Evolutionary conservation across 768 basidiomycete species (phyloP), one percentile per base, ranked within the genome.

Genomic region (Suillus alpinus): DNA sequence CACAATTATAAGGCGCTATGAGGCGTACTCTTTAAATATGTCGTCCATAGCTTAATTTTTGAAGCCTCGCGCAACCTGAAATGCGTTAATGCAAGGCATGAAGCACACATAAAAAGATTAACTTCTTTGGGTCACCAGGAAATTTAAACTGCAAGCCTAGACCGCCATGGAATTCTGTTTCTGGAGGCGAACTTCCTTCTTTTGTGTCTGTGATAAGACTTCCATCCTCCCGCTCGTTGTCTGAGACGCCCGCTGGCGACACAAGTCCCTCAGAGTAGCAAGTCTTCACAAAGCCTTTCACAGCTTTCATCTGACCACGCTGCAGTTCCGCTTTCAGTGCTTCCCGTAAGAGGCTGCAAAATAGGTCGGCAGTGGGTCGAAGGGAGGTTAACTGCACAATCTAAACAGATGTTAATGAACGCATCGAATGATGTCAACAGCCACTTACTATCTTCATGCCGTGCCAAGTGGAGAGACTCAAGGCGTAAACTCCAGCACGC

Each of bases 41-140:
- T 83, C 13, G 88, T 88, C 96, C 96, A 99, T 16, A 98, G 81
- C 75, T 97, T 97, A 66, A 96, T 88, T 76, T 99, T 99, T 12
- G 91, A 94, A 36, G 90, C 89, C 76, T 96, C 94, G 20, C 92
- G 84, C 53, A 96, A 78, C 75, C 93, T 94, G 62, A 2, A 43
- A 43, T 13, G 59, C 16, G 18, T 73, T 58, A 74, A 58, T 10
- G 37, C 26, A 20, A 31, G 13, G 59, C 49, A 44, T 20, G 44
- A 49, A 52, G n/a, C 13, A 52, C 4, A 4, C 43, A 63, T 13
- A 26, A 46, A 9, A 47, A 51, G 49, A 75, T 84, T 62, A 68
- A 94, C 92, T 95, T 95, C 74, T 91, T 92, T 3, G 94, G 84
- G 72, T 96, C 94, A 51, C 94, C 94, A 2, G 94, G 94, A 68